Evolutionary conservation across 805 yeast species (phyloP).

Genomic region (Lachancea fermentati): DNA sequence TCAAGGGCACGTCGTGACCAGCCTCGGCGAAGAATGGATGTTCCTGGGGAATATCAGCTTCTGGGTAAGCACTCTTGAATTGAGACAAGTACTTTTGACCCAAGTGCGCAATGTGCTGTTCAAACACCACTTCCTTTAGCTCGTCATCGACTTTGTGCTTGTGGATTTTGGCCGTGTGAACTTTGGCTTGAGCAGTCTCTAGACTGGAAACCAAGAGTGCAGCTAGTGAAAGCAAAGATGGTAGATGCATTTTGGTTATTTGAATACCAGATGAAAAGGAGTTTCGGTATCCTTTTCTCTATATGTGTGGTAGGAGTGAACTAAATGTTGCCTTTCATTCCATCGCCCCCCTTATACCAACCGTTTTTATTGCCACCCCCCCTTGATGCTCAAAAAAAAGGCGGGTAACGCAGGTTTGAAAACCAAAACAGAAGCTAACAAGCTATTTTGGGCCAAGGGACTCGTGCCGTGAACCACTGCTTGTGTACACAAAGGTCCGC

Average conservation of each 20-base stretch:
- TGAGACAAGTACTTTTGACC: slow-evolving; percentile 55
- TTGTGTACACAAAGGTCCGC: too few relatives aligned
- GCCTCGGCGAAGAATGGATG: slow-evolving; percentile 20
- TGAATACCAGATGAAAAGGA: not conserved
- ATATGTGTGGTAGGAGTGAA: not conserved
- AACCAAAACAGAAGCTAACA: too few relatives aligned
- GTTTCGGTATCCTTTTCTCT: not conserved
- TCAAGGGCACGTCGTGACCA: slow-evolving; percentile 75
- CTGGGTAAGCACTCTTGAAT: slow-evolving; percentile 42
- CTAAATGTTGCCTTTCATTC: not conserved
- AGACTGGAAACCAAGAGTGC: slow-evolving; percentile 19
- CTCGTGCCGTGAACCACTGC: too few relatives aligned
- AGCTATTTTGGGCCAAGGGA: not conserved
- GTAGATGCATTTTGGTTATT: slow-evolving; percentile 18
- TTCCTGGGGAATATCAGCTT: slow-evolving; percentile 28
- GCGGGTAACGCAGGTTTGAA: not conserved
- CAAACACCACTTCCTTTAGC: slow-evolving; percentile 44
- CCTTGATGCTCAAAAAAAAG: not conserved
- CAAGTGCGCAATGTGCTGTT: slow-evolving; percentile 50
- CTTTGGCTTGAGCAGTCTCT: slow-evolving; percentile 41
- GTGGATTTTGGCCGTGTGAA: slow-evolving; percentile 51
- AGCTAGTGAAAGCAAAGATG: slow-evolving; percentile 27
- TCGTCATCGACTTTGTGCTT: slow-evolving; percentile 55
- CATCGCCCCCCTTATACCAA: not conserved
- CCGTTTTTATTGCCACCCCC: not conserved